Evolutionary conservation across 176 grass and related monocot species (phyloP).

Genomic region (Alopecurus myosuroides): DNA sequence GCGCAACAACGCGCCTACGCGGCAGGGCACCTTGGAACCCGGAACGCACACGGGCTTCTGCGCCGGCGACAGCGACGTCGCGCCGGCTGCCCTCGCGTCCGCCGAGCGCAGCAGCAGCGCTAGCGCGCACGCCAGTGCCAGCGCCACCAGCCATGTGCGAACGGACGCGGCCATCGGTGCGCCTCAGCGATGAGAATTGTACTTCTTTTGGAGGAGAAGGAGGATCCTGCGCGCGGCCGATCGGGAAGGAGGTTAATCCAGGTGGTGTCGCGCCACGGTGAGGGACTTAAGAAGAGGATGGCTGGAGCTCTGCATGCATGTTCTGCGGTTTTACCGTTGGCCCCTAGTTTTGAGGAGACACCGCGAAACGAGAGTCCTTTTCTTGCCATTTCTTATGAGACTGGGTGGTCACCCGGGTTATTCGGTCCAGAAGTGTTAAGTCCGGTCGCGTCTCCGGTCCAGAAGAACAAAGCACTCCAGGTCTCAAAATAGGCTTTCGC

Average conservation of each 20-base stretch:
- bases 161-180: slow-evolving; percentile 28
- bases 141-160: slow-evolving; percentile 30
- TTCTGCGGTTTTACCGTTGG: not conserved
- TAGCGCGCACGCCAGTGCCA: slow-evolving; percentile 33
- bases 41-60: slow-evolving; percentile 27
- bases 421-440: too few relatives aligned
- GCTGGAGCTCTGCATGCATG: not conserved
- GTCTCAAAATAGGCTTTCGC: too few relatives aligned
- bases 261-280: not conserved
- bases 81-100: not conserved
- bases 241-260: not conserved
- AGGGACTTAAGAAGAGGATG: slow-evolving; percentile 21
- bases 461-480: too few relatives aligned
- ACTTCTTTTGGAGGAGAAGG: not conserved
- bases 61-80: not conserved
- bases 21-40: slow-evolving; percentile 39
- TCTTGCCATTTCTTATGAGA: not conserved
- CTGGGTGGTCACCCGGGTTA: slow-evolving; percentile 12
- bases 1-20: slow-evolving; percentile 28
- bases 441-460: too few relatives aligned
- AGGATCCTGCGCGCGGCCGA: not conserved
- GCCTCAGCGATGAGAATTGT: too few relatives aligned
- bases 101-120: not conserved
- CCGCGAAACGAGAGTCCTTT: not conserved
- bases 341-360: not conserved